A percentile compares a stretch with the other conserved stretches of the same genome.
These are phyloP conservation scores for Euphorbia schlechtendalii DNA, from an alignment of 441 rosid species.

Conservation along the genomic window DNA sequence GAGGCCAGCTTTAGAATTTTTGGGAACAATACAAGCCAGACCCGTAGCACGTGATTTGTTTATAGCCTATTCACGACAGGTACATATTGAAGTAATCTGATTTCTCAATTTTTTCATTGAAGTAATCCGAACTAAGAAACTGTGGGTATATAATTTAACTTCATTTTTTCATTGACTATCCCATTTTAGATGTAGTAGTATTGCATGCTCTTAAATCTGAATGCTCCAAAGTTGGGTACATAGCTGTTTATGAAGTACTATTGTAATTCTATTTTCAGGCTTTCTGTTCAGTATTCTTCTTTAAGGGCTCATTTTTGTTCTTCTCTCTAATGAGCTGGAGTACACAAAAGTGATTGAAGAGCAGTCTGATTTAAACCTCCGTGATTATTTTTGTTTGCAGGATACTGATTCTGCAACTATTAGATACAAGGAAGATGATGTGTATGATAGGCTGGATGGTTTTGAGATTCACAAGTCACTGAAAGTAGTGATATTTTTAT, in stretches of 20 bases:
- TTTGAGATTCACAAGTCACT: conserved; percentile 51
- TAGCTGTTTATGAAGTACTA: conserved; percentile 78
- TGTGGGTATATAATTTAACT: too few relatives aligned
- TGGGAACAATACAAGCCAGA: too few relatives aligned
- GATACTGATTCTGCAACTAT: conserved; percentile 58
- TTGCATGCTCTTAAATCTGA: conserved; percentile 64
- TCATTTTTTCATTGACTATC: too few relatives aligned
- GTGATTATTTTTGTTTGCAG: conserved; percentile 30
- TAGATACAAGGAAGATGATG: conserved; percentile 44
- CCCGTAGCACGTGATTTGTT: too few relatives aligned
- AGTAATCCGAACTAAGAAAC: too few relatives aligned
- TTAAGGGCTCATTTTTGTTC: conserved; percentile 8
- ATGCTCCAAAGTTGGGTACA: conserved; percentile 68
- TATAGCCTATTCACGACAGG: too few relatives aligned
- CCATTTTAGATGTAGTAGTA: too few relatives aligned
- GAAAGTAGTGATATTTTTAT: conserved; percentile 42
- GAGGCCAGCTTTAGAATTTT: too few relatives aligned
- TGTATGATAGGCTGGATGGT: conserved; percentile 30
- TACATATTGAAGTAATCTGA: too few relatives aligned
- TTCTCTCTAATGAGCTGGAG: conserved; percentile 1
- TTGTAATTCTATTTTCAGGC: conserved; percentile 11
- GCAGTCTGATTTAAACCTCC: conserved; percentile 10
- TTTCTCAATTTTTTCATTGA: too few relatives aligned
- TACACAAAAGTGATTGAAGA: background rate
- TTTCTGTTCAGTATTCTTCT: background rate